A percentile compares a stretch with the other conserved stretches of the same genome.
Evolutionary conservation across 2,329 filamentous ascomycete genomes (phyloP).

Genomic region (Xylaria sp.): DNA sequence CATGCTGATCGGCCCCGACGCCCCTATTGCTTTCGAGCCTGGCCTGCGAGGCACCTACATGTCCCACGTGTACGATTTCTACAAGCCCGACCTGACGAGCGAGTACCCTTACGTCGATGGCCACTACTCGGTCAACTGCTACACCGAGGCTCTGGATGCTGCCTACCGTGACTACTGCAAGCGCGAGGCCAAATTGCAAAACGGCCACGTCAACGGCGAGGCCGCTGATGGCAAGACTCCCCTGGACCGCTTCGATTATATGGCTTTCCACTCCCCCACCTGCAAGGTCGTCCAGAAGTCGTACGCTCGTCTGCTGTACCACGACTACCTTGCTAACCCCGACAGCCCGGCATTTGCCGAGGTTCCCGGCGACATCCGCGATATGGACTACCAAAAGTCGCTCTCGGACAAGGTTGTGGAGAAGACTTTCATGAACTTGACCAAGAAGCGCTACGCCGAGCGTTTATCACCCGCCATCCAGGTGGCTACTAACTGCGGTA

Average conservation of each 20-base stretch:
- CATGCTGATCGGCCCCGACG: slow-evolving; percentile 81
- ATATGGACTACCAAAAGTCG: slow-evolving; percentile 83
- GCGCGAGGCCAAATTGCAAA: slow-evolving; percentile 71
- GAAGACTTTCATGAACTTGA: slow-evolving; percentile 86
- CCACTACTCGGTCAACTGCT: slow-evolving; percentile 85
- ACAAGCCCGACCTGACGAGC: slow-evolving; percentile 88
- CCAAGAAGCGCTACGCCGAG: slow-evolving; percentile 86
- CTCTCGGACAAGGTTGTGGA: slow-evolving; percentile 84
- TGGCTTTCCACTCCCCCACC: slow-evolving; percentile 84
- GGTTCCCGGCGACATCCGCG: slow-evolving; percentile 79
- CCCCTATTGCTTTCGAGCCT: slow-evolving; percentile 79
- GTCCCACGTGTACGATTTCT: slow-evolving; percentile 88
- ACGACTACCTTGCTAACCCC: slow-evolving; percentile 81
- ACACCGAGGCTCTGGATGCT: slow-evolving; percentile 81
- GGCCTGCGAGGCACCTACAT: slow-evolving; percentile 84
- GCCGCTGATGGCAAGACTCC: slow-evolving; percentile 64
- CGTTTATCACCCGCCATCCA: slow-evolving; percentile 78
- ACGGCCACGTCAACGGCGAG: slow-evolving; percentile 64
- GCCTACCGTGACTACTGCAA: slow-evolving; percentile 85
- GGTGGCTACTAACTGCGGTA: slow-evolving; percentile 79
- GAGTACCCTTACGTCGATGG: slow-evolving; percentile 89
- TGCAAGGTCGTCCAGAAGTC: slow-evolving; percentile 91
- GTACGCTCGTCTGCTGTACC: slow-evolving; percentile 85
- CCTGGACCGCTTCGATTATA: slow-evolving; percentile 84
- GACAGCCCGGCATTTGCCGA: slow-evolving; percentile 75